A percentile compares a stretch with the other conserved stretches of the same genome.
Evolutionary conservation across 192 early-diverging fungal species (phyloP).

Genomic region (Umbelopsis vinacea): DNA sequence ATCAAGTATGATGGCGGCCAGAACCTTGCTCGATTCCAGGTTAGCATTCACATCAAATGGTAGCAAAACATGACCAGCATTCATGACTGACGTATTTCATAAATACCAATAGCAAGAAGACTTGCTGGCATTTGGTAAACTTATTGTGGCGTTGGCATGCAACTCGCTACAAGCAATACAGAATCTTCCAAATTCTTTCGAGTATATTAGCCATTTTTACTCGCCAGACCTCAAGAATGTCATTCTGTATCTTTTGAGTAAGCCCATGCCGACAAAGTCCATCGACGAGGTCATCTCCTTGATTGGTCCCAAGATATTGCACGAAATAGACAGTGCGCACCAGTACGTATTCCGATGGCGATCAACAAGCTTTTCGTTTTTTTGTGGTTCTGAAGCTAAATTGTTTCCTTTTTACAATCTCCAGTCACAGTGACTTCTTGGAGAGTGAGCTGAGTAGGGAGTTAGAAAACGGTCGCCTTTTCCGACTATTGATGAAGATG

Average conservation of each 20-base stretch:
- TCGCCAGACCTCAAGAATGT: constrained; percentile 85
- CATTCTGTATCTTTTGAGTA: constrained; percentile 76
- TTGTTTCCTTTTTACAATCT: too few species aligned
- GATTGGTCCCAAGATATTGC: constrained; percentile 74
- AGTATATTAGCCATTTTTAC: constrained; percentile 75
- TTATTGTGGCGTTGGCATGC: constrained; percentile 79
- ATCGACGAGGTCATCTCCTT: constrained; percentile 82
- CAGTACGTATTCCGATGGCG: constrained; percentile 47
- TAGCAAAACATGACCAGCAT: background rate
- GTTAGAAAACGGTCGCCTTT: constrained; percentile 89
- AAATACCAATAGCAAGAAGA: constrained; percentile 75
- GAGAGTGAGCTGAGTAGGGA: constrained; percentile 81
- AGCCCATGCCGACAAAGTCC: constrained; percentile 71
- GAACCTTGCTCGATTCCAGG: constrained; percentile 63
- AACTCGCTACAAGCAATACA: constrained; percentile 68
- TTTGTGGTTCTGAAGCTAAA: too few species aligned
- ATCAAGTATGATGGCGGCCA: constrained; percentile 73
- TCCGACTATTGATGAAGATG: constrained; percentile 88
- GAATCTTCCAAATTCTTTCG: constrained; percentile 77
- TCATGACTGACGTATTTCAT: background rate
- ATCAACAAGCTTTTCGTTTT: background rate
- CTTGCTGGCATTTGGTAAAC: constrained; percentile 78
- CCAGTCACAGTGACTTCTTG: constrained; percentile 75
- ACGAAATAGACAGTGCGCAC: constrained; percentile 79
- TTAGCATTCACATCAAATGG: constrained; percentile 18